phyloP scores from a whole-genome alignment of 2,329 filamentous ascomycete genomes.

The Bipolaris bicolor region DNA sequence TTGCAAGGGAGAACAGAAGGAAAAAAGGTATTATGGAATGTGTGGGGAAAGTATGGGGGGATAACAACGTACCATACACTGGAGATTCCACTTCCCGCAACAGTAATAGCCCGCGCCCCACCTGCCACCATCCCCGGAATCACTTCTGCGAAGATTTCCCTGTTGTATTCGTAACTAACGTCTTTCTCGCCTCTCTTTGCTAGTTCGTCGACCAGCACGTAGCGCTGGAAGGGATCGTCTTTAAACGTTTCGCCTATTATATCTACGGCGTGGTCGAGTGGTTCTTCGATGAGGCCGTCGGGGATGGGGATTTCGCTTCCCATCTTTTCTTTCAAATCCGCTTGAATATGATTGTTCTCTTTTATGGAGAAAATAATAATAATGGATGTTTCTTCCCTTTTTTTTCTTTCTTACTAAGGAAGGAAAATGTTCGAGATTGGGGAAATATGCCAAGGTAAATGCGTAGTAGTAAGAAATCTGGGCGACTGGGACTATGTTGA shows the following conservation, averaged over 20 bases:
- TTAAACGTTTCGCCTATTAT: constrained; percentile 11
- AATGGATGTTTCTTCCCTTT: too few relatives aligned
- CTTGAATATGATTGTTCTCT: background rate
- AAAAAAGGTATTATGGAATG: too few relatives aligned
- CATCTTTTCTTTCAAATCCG: background rate
- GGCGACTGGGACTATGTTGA: too few relatives aligned
- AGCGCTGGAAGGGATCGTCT: constrained; percentile 11
- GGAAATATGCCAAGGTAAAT: too few relatives aligned
- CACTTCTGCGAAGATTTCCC: constrained; percentile 1
- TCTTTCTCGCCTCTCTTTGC: background rate
- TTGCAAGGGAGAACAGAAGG: too few relatives aligned
- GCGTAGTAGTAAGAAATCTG: too few relatives aligned
- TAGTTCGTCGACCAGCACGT: constrained; percentile 4
- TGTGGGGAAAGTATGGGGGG: too few relatives aligned
- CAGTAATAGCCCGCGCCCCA: constrained; percentile 11
- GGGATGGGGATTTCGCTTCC: constrained; percentile 6
- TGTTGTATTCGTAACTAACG: constrained; percentile 1
- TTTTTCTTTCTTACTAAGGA: background rate
- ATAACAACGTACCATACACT: constrained; percentile 12
- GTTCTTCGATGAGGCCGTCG: constrained; percentile 4
- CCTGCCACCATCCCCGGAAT: background rate
- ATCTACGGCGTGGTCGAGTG: constrained; percentile 12
- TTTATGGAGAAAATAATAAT: background rate
- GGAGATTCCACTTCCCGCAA: constrained; percentile 7
- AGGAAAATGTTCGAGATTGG: background rate